phyloP scores from a whole-genome alignment of 176 grass and related monocot genomes.

The Miscanthus lutarioriparius region DNA sequence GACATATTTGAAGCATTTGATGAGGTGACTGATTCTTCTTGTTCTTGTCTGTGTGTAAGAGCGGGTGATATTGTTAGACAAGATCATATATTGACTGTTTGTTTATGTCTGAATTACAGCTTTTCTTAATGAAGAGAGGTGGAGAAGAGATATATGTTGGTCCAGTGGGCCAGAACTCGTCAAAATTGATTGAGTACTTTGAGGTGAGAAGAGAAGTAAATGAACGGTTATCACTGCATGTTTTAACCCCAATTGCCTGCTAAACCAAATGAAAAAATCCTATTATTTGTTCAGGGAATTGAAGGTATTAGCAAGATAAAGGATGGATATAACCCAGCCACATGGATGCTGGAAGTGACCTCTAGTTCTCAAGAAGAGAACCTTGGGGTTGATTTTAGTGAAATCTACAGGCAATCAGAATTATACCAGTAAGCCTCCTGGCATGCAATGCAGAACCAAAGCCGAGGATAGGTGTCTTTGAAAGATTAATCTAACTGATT shows the following conservation, averaged over 20 bases:
- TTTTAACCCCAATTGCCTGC: background rate
- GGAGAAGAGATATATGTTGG: constrained; percentile 96
- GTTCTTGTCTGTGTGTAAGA: background rate
- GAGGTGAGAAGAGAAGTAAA: constrained; percentile 57
- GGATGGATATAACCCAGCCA: constrained; percentile 85
- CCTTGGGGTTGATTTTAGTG: constrained; percentile 55
- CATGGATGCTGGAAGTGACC: constrained; percentile 87
- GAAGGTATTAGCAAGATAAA: constrained; percentile 66
- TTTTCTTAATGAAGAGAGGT: constrained; percentile 92
- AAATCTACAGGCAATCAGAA: constrained; percentile 68
- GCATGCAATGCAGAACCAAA: constrained; percentile 3
- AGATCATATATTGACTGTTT: constrained; percentile 14
- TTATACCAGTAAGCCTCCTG: constrained; percentile 62
- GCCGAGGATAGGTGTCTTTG: background rate
- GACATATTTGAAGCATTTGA: constrained; percentile 98
- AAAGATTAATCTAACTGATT: constrained; percentile 14
- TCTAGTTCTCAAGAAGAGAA: constrained; percentile 71
- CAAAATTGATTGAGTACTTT: constrained; percentile 82
- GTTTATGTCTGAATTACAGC: constrained; percentile 45
- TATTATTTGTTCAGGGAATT: constrained; percentile 49
- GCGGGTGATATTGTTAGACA: background rate
- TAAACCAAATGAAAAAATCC: constrained; percentile 25
- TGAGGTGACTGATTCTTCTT: constrained; percentile 58
- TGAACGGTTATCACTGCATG: background rate
- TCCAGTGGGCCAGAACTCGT: constrained; percentile 77